Evolutionary conservation across 495 filamentous ascomycete species (phyloP), one percentile per base, ranked within the genome.

Genomic region (Trichocladium uniseriatum): DNA sequence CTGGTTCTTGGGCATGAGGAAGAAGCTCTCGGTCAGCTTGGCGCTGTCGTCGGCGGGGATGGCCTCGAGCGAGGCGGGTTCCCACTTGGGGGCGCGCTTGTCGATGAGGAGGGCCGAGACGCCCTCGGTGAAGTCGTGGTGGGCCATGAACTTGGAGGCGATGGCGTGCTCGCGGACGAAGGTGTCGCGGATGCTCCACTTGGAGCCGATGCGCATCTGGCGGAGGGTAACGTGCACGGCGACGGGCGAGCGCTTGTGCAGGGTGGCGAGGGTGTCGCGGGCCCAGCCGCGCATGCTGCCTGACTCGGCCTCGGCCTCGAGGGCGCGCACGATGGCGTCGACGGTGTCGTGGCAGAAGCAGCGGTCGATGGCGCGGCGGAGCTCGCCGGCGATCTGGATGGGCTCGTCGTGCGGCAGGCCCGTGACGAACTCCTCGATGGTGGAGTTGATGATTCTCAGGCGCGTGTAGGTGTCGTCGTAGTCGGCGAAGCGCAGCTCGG

Each of bases 351-450:
- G 68, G 49, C 64, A 44, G 70, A 92, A 94, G 70, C 83, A 89
- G 44, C 84, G 79, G 72, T 98, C 94, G 60, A 98, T 89, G 35
- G 86, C 81, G 19, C 69, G 63, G 45, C 92, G 83, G 18, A 84
- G 61, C 42, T 76, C 62, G 41, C 88, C 88, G 24, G 68, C 68
- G 36, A 91, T 59, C 2, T 68, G 61, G 36, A 85, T 83, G 21
- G 77, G 75, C 63, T 86, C 75, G 60, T 84, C 74, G 51, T 79
- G 68, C 1, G 88, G 87, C 27, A 98, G 71, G 24, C 89, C 89
- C 20, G 87, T 87, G 49, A 75, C 77, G 70, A 82, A 97, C 68
- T 98, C 92, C 43, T 91, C 86, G 60, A 98, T 89, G 42, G 92
- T 96, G 56, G 70, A 72, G 72, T 94, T 81, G 65, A 98, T 82